Conservation (phyloP, 1,139 yeast species). For the Suhomyces taliae region DNA sequence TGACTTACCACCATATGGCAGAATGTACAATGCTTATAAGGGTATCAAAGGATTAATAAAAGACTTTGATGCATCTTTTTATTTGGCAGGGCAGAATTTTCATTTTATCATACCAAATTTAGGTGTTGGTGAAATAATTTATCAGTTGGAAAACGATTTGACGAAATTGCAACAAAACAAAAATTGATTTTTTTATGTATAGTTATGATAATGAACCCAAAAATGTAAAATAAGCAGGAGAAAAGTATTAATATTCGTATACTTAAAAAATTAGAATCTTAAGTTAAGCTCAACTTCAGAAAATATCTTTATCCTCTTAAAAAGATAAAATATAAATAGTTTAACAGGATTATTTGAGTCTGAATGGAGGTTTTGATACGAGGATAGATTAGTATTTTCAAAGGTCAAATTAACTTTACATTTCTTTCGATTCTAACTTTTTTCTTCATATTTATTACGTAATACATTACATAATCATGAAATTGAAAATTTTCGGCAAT, state of each 20-base stretch:
- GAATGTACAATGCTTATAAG: constrained; percentile 35
- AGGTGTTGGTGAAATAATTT: constrained; percentile 5
- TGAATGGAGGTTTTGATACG: too few relatives aligned
- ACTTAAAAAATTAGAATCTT: too few relatives aligned
- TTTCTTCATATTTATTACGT: background rate
- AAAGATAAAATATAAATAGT: too few relatives aligned
- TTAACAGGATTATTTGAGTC: too few relatives aligned
- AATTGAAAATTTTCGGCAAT: constrained; percentile 6
- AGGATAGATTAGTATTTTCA: too few relatives aligned
- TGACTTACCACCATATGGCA: constrained; percentile 39
- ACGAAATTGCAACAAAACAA: background rate
- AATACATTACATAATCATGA: background rate
- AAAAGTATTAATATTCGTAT: too few relatives aligned
- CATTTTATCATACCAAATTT: constrained; percentile 14
- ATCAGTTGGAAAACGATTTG: constrained; percentile 3
- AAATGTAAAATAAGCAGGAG: background rate
- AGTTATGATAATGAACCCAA: background rate
- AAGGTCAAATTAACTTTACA: too few relatives aligned
- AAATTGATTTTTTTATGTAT: background rate
- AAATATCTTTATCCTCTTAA: too few relatives aligned
- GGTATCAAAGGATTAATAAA: constrained; percentile 15
- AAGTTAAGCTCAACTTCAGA: too few relatives aligned
- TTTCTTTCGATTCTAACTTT: too few relatives aligned
- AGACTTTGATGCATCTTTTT: constrained; percentile 28
- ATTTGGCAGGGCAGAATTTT: constrained; percentile 36